Evolutionary conservation across 140 eudicot genomes (phyloP).

Genomic region (Stevia rebaudiana): DNA sequence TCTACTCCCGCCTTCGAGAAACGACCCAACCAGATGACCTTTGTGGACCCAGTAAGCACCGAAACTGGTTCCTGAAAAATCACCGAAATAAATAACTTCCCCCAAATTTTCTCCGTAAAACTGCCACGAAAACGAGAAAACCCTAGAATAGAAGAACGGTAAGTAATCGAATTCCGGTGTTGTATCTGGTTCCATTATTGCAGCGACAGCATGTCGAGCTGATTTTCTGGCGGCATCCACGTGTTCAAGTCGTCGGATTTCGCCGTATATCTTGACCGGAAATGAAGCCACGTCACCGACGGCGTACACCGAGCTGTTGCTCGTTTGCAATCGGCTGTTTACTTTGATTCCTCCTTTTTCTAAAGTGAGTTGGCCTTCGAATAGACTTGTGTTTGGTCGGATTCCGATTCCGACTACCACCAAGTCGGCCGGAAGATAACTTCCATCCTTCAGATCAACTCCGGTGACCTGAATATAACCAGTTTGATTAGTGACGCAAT

Average conservation of each 20-base stretch:
- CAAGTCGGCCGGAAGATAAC: conserved; percentile 69
- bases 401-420: conserved; percentile 89
- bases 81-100: conserved; percentile 76
- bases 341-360: conserved; percentile 96
- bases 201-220: conserved; percentile 76
- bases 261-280: conserved; percentile 68
- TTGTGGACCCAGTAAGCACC: conserved; percentile 90
- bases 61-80: conserved; percentile 61
- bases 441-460: conserved; percentile 82
- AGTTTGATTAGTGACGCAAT: not conserved
- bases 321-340: conserved; percentile 63
- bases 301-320: conserved; percentile 79
- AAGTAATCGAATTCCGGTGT: conserved; percentile 71
- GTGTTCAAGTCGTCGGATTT: conserved; percentile 86
- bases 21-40: conserved; percentile 78
- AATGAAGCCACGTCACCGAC: conserved; percentile 90
- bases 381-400: conserved; percentile 84
- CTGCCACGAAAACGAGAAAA: conserved; percentile 87
- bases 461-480: conserved; percentile 54
- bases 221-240: conserved; percentile 87
- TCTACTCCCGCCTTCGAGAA: conserved; percentile 91
- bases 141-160: conserved; percentile 92
- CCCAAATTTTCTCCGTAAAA: conserved; percentile 83
- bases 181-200: conserved; percentile 68
- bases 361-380: conserved; percentile 82